phyloP scores from a whole-genome alignment of 148 eudicot genomes.

The Cornus florida region DNA sequence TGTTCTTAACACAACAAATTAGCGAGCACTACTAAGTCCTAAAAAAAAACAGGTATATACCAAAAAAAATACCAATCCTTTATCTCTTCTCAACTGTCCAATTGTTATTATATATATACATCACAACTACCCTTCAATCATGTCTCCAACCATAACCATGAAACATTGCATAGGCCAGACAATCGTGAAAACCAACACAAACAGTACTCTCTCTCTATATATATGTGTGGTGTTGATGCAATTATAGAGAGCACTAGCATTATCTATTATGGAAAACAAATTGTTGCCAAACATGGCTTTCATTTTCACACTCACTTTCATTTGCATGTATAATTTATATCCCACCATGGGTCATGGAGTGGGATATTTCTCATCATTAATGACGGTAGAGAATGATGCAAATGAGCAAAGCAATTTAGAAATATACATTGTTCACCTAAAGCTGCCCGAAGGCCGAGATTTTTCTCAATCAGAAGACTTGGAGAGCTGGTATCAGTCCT shows the following conservation, averaged over 20 bases:
- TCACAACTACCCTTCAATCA: too few species aligned
- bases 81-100: too few species aligned
- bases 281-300: constrained; percentile 1
- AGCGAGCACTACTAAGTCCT: too few species aligned
- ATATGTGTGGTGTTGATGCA: not conserved
- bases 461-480: not conserved
- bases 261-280: not conserved
- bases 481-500: constrained; percentile 14
- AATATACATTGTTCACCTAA: constrained; percentile 31
- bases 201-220: not conserved
- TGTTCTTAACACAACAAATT: too few species aligned
- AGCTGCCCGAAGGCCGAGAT: not conserved
- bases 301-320: not conserved
- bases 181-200: not conserved
- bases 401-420: constrained; percentile 3
- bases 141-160: too few species aligned
- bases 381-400: too few species aligned
- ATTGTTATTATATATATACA: too few species aligned
- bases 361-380: too few species aligned
- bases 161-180: too few species aligned
- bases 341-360: not conserved
- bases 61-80: too few species aligned
- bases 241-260: not conserved
- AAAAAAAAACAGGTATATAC: too few species aligned
- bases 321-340: not conserved